Base-by-base conservation (phyloP, 768 basidiomycete genomes). In the Phanerodontia chrysosporium region DNA sequence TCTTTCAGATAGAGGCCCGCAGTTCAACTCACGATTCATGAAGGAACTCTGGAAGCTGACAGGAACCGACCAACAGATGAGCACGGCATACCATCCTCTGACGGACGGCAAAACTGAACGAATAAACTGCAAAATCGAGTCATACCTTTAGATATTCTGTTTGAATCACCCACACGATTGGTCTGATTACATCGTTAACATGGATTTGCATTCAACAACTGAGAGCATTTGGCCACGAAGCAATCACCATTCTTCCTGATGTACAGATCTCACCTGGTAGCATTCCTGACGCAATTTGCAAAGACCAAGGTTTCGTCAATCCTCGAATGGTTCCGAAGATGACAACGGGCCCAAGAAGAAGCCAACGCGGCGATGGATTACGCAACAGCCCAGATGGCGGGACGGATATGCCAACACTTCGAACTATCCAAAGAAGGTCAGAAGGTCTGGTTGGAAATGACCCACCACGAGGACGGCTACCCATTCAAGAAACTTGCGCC, bases 61-160 rank as follows among this genome's bases (percentile, higher is more conserved):
- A 4, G 39, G 39, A 59, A 27, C 58, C n/a, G 58, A 54, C 56
- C 64, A 51, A 1, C 55, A 58, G 18, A 53, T 73, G 12, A 65
- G 60, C 29, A 75, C 72, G 0, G 67, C 73, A 0, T 74, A 65
- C 60, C 74, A 76, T 44, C 74, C 70, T 0, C 72, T 76, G 55
- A 72, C 75, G 1, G 69, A 79, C 60, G 67, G 73, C 0, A 69
- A 73, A 54, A 73, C 69, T 8, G 70, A 76, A 63, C 21, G 65
- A 10, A 58, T 66, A n/a, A 74, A 74, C 58, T 67, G 69, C 57
- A 70, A 68, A 53, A 39, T 76, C 0, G 68, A 75, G 61, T 52
- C 60, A 22, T 72, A 72, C 52, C 60, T 76, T 2, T 51, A 65
- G 1, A 21, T 63, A 13, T 74, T 69, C 55, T 57, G 58, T 18